Evolutionary conservation across 768 basidiomycete genomes (phyloP), one percentile per base, ranked within the genome.

Genomic region (Mycena metata): DNA sequence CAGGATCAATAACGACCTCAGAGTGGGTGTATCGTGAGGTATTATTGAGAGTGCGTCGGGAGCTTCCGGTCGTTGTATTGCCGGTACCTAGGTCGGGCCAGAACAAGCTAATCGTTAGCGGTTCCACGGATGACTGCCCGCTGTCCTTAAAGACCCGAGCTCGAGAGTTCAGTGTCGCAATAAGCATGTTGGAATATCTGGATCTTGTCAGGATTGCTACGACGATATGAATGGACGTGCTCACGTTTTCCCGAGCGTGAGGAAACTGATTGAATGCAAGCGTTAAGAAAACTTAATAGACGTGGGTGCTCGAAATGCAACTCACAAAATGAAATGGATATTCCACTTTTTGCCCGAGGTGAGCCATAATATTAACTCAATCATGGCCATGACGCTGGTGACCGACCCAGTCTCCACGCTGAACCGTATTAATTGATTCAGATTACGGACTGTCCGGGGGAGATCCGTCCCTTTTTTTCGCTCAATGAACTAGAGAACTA

Each of bases 381-480:
- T 42, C 9, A 72, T 7, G 1, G 72, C 64, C 19, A 24, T 58
- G 42, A 58, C 24, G 46, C 59, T 69, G 3, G 64, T 69, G 35
- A 69, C 16, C 19, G 52, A 24, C 19, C 71, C 71, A 11, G 71
- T 73, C 62, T 73, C 72, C 5, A 69, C 42, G 17, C 57, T 45
- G 60, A 66, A 66, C 2, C 61, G 63, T 5, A 70, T 67, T 26
- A 73, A 33, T 52, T 57, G 24, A 66, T 72, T 13, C 75, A 82
- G 2, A 78, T 82, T 56, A 70, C 60, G 76, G 71, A 30, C 21
- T 6, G 70, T 70, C 1, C 60, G 60, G 4, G 23, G 36, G 36
- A 67, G 52, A 13, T 30, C 9, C 5, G 54, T 11, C 11, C 1
- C 9, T 42, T 17, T 16, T 11, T 50, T 67, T 0, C n/a, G 72